Percentiles rank a stretch among this genome's conserved stretches.
phyloP scores from a whole-genome alignment of 257 asterid genomes.

The Solanum tarijense region DNA sequence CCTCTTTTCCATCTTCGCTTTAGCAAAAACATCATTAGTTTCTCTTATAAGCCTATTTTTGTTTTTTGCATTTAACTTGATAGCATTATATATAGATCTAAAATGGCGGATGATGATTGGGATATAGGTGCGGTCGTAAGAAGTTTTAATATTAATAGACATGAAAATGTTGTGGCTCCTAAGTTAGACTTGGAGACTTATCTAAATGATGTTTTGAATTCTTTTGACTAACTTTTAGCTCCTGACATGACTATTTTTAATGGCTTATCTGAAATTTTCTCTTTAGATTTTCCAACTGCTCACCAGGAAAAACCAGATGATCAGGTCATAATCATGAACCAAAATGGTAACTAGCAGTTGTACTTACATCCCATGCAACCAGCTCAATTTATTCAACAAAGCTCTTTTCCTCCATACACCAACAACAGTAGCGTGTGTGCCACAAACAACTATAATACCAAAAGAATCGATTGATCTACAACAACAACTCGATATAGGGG shows the following conservation, averaged over 20 bases:
- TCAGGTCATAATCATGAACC: background rate
- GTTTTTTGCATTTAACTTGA: too few relatives aligned
- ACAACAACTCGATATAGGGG: background rate
- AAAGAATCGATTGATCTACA: background rate
- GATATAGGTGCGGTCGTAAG: too few relatives aligned
- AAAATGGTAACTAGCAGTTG: background rate
- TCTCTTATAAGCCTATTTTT: too few relatives aligned
- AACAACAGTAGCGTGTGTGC: background rate
- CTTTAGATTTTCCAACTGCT: background rate
- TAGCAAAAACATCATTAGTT: too few relatives aligned
- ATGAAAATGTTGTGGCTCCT: background rate
- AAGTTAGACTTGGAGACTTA: background rate
- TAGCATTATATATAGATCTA: too few relatives aligned
- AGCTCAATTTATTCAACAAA: too few relatives aligned
- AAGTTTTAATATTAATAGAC: too few relatives aligned
- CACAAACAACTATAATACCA: background rate
- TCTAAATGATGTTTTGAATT: too few relatives aligned
- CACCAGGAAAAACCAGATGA: background rate
- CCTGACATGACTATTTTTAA: background rate
- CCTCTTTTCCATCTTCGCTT: too few relatives aligned
- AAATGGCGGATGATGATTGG: too few relatives aligned
- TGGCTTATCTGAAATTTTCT: too few relatives aligned
- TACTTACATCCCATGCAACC: background rate
- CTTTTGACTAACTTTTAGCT: background rate
- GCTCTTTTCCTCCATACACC: background rate